phyloP scores from a whole-genome alignment of 2,329 filamentous ascomycete genomes.

The Cordyceps fumosorosea region DNA sequence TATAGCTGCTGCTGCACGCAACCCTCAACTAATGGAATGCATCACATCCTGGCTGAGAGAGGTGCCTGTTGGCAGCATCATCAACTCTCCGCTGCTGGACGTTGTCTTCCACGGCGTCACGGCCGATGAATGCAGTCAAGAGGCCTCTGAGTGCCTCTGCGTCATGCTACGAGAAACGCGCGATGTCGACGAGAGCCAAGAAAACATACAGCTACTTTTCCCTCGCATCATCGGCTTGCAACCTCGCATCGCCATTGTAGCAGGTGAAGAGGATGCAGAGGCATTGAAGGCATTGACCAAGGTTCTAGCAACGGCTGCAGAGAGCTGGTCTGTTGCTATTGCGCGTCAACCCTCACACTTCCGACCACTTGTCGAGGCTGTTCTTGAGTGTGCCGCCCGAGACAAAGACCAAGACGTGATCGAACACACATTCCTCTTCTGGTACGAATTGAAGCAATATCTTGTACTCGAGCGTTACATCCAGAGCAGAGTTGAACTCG shows the following conservation, averaged over 20 bases:
- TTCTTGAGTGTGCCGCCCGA: constrained; percentile 83
- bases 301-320: constrained; percentile 86
- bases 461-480: constrained; percentile 86
- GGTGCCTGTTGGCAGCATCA: constrained; percentile 75
- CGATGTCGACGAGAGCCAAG: constrained; percentile 85
- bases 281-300: constrained; percentile 82
- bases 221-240: constrained; percentile 71
- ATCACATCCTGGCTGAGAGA: constrained; percentile 96
- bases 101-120: constrained; percentile 73
- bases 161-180: constrained; percentile 86
- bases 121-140: constrained; percentile 71
- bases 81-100: constrained; percentile 78
- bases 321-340: constrained; percentile 89
- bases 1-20: constrained; percentile 67
- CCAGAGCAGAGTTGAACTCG: constrained; percentile 66
- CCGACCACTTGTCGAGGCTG: constrained; percentile 75
- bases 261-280: constrained; percentile 76
- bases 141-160: constrained; percentile 87
- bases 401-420: constrained; percentile 90
- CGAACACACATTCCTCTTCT: constrained; percentile 90
- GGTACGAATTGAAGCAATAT: constrained; percentile 98
- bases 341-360: constrained; percentile 78
- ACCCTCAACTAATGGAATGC: constrained; percentile 88
- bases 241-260: constrained; percentile 68
- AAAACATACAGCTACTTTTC: constrained; percentile 75